Conservation (phyloP, 2,329 filamentous ascomycete genomes). For the Geosmithia putterillii region DNA sequence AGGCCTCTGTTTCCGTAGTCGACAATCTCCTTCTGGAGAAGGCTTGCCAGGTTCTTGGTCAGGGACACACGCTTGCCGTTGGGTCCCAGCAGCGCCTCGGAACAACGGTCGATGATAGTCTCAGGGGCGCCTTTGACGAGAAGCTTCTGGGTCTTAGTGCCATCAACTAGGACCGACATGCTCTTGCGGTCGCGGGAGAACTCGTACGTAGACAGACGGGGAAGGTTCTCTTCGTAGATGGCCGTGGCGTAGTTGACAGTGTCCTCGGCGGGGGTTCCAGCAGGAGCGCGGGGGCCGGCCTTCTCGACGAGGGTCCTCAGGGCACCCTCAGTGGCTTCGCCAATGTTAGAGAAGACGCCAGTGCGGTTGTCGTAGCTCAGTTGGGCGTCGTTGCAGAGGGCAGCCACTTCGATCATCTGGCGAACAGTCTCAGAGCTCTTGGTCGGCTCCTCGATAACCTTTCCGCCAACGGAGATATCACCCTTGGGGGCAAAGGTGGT, state of each 20-base stretch:
- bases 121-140: slow-evolving; percentile 96
- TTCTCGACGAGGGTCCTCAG: slow-evolving; percentile 88
- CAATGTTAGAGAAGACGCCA: slow-evolving; percentile 67
- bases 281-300: slow-evolving; percentile 66
- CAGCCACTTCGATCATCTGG: slow-evolving; percentile 61
- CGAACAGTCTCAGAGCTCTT: slow-evolving; percentile 63
- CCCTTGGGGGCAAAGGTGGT: slow-evolving; percentile 86
- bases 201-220: slow-evolving; percentile 78
- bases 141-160: slow-evolving; percentile 57
- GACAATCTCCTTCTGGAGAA: slow-evolving; percentile 69
- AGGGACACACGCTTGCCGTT: slow-evolving; percentile 68
- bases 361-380: slow-evolving; percentile 71
- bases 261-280: slow-evolving; percentile 39
- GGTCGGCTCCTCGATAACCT: slow-evolving; percentile 54
- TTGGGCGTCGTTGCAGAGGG: slow-evolving; percentile 80
- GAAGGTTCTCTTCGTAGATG: slow-evolving; percentile 66
- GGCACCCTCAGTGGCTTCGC: slow-evolving; percentile 91
- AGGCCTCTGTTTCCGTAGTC: slow-evolving; percentile 88
- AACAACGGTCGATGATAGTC: slow-evolving; percentile 85
- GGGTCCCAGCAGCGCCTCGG: slow-evolving; percentile 64
- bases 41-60: slow-evolving; percentile 51
- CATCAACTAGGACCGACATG: slow-evolving; percentile 88
- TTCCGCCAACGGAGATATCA: slow-evolving; percentile 55
- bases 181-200: slow-evolving; percentile 98
- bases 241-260: slow-evolving; percentile 72